Percentiles rank a stretch among this genome's conserved stretches.
These are phyloP conservation scores for Mortierella antarctica DNA, from an alignment of 192 early-diverging fungal species.

Conservation along the genomic window DNA sequence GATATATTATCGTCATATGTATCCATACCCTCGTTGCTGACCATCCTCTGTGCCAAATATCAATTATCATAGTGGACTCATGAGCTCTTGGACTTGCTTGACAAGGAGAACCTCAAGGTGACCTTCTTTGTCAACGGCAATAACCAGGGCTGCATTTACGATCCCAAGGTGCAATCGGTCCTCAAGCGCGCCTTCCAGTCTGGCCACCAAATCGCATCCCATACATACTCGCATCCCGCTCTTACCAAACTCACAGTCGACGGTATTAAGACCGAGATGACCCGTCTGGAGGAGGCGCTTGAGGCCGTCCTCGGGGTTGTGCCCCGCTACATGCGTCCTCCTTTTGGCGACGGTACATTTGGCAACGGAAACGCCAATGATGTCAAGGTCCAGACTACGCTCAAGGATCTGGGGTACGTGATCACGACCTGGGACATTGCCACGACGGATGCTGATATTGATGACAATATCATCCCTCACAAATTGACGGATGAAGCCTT, in stretches of 20 bases:
- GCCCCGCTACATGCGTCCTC: constrained; percentile 70
- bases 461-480: constrained; percentile 33
- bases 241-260: constrained; percentile 52
- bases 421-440: constrained; percentile 51
- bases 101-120: constrained; percentile 64
- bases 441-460: constrained; percentile 40
- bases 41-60: not conserved
- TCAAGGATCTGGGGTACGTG: constrained; percentile 37
- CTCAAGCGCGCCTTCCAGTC: constrained; percentile 58
- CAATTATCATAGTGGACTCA: constrained; percentile 54
- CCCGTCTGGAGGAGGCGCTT: constrained; percentile 61
- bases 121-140: constrained; percentile 78
- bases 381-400: constrained; percentile 17
- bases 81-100: constrained; percentile 63
- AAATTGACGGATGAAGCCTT: constrained; percentile 29
- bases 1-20: not conserved
- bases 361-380: constrained; percentile 20
- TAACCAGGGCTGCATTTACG: constrained; percentile 53
- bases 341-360: constrained; percentile 59
- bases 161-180: constrained; percentile 55
- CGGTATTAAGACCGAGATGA: constrained; percentile 57
- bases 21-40: not conserved
- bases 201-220: constrained; percentile 74
- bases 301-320: constrained; percentile 60
- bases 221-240: constrained; percentile 68